Conservation (phyloP, 352 stramenopile genomes). For the Thalassiosira livingstoniorum region DNA sequence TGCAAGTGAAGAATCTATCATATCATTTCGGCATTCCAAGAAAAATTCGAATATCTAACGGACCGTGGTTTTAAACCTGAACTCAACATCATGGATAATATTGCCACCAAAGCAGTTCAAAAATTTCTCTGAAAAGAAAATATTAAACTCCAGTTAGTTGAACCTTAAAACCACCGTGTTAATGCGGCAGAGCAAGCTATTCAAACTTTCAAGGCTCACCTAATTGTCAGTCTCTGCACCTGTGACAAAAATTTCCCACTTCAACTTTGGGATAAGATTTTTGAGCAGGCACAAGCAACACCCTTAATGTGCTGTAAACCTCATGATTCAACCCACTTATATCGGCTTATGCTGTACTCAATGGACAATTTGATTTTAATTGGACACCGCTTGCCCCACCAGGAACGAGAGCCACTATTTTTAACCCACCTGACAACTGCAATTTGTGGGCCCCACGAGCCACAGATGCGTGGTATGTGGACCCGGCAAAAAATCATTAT, state of each 20-base stretch:
- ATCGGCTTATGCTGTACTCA: not conserved
- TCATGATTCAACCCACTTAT: not conserved
- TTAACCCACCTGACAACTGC: not conserved
- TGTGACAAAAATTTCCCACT: not conserved
- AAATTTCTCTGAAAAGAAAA: not conserved
- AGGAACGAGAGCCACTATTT: not conserved
- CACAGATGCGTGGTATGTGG: slow-evolving; percentile 4
- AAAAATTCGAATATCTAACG: not conserved
- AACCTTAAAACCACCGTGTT: slow-evolving; percentile 8
- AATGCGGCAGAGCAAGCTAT: not conserved
- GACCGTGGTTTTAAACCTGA: not conserved
- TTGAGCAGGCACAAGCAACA: not conserved
- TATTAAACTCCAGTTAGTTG: not conserved
- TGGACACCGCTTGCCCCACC: not conserved
- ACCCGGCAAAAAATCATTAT: slow-evolving; percentile 11
- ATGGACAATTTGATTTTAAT: slow-evolving; percentile 5
- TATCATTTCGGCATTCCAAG: not conserved
- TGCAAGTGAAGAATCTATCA: not conserved
- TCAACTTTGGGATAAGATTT: not conserved
- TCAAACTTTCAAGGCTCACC: not conserved
- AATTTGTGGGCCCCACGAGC: not conserved
- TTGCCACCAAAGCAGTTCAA: not conserved
- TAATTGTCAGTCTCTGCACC: not conserved
- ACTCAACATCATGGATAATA: slow-evolving; percentile 1
- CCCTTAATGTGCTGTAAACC: not conserved